Evolutionary conservation across 495 filamentous ascomycete species (phyloP), one percentile per base, ranked within the genome.

Genomic region (Aspergillus bridgeri): DNA sequence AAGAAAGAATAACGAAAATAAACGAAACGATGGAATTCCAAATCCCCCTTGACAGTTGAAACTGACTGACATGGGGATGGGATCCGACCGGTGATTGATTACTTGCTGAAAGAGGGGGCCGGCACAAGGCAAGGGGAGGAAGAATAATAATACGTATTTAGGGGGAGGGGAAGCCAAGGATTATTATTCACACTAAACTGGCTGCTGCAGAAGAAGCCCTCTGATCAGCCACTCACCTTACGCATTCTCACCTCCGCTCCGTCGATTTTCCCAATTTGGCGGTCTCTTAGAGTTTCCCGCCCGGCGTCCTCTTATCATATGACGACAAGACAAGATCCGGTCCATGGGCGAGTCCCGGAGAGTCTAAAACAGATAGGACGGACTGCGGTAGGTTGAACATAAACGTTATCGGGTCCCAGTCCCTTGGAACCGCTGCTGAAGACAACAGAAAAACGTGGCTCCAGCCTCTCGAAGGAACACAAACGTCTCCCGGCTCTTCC

Each of bases 241-340:
- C 24, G 13, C 18, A 20, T 22, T 48, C 24, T 48, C 17, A 23
- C 24, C 46, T 48, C 13, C n/a, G n/a, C n/a, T n/a, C n/a, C n/a
- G n/a, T 24, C 46, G 46, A 19, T 48, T 48, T 19, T 22, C 17
- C 46, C 24, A 33, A 33, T 33, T 33, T 9, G 29, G 29, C 6
- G 29, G 29, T 11, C 29, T 33, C 29, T 33, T 33, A 33, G 29
- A 33, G 29, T 33, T 33, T 33, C 29, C 29, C 29, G 13, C 42
- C 20, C 17, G 19, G 27, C 42, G 46, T 46, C n/a, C 42, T 54
- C 52, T 54, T 54, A 54, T 54, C 52, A 54, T 54, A 46, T 54
- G 52, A 54, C 52, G 52, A 54, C 21, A 43, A 45, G 51, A 54
- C 27, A 21, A 33, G 29, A 33, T 33, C 13, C 8, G 5, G 29